phyloP scores from a whole-genome alignment of 176 grass and related monocot genomes.

The Neostapfia colusana region DNA sequence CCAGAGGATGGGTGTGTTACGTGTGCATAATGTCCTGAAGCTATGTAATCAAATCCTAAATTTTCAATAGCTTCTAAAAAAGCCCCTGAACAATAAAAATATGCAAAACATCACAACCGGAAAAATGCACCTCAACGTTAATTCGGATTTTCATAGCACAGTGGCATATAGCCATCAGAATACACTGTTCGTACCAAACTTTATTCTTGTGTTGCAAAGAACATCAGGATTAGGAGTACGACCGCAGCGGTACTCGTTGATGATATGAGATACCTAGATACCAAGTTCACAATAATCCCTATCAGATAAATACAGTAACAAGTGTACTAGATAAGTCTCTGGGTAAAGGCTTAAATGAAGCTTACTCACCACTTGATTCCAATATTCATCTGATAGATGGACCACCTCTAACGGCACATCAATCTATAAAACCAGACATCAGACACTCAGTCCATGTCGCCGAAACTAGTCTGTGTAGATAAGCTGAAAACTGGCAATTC shows the following conservation, averaged over 20 bases:
- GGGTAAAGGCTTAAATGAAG: background rate
- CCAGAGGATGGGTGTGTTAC: constrained; percentile 57
- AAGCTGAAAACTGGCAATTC: constrained; percentile 7
- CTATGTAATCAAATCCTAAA: constrained; percentile 88
- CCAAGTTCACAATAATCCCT: constrained; percentile 25
- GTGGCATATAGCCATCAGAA: background rate
- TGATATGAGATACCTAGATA: constrained; percentile 90
- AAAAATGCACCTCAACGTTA: background rate
- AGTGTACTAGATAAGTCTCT: background rate
- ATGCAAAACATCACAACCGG: background rate
- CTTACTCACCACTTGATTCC: constrained; percentile 95
- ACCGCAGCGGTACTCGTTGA: constrained; percentile 79
- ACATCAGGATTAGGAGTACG: constrained; percentile 92
- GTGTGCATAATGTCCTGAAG: constrained; percentile 94
- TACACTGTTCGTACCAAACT: constrained; percentile 64
- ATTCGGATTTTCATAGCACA: constrained; percentile 9
- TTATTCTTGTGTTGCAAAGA: constrained; percentile 98
- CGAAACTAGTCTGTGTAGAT: background rate
- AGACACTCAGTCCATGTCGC: background rate
- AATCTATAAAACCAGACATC: constrained; percentile 47
- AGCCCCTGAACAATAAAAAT: constrained; percentile 57
- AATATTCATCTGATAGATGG: constrained; percentile 92
- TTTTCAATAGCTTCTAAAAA: constrained; percentile 81
- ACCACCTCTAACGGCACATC: constrained; percentile 85
- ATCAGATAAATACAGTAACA: background rate